Base-by-base conservation (phyloP, 768 basidiomycete genomes). In the Collybia nuda region DNA sequence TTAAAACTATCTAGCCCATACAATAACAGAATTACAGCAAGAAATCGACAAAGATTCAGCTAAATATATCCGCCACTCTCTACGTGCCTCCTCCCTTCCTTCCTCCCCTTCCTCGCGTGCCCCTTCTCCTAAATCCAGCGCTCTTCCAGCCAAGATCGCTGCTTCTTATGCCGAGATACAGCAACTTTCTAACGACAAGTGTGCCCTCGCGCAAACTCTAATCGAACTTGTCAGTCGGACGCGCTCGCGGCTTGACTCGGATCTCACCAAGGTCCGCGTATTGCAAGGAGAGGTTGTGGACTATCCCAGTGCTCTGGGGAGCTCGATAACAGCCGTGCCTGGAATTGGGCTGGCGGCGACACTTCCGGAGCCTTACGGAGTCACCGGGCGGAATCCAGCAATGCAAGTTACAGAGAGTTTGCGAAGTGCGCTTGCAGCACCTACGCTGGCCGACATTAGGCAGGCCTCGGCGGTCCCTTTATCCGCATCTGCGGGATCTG, bases 41-140 rank as follows among this genome's bases (percentile, higher is more conserved):
- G 77, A 80, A 48, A 78, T 80, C 39, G 75, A 79, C 63, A 69
- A 66, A 55, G 77, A 79, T 52, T 67, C 74, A 5, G 64, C 74
- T 5, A 70, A 70, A 55, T 82, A 80, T 62, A 77, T 82, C 50
- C 76, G 77, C 22, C 74, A 76, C 56, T 68, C 74, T 5, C 60
- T 77, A 29, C 70, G 71, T 8, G 59, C 65, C 7, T 62, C 64
- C 35, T 52, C 59, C 24, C 52, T 54, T 36, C 68, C 56, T 51
- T 63, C 62, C 14, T 61, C 61, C 11, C 59, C 66, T 14, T 59
- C 62, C 24, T 57, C 71, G 32, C 66, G 68, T 14, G 65, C 71
- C 2, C 67, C 73, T 5, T 72, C 71, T 5, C 69, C 71, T 3
- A 74, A 71, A 57, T 66, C 68, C 37, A 58, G 56, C 17, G 58